Base-by-base conservation (phyloP, 345 rosid genomes). In the Euphorbia tirucalli region DNA sequence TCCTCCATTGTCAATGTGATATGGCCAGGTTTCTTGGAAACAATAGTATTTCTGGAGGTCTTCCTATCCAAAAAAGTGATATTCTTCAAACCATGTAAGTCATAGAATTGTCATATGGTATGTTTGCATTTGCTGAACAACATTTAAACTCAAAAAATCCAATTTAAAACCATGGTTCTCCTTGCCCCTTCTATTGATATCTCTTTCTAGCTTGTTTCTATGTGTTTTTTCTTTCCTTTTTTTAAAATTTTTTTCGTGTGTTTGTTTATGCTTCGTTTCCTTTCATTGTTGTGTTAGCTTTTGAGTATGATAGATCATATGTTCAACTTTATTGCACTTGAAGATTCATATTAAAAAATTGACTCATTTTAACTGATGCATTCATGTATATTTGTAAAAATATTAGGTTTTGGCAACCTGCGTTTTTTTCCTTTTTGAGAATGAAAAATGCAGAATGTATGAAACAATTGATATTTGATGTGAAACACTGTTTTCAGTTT, bases 1-100 rank as follows among this genome's bases (percentile, higher is more conserved):
- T 50, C 22, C 24, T 4, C 22, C 30, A n/a, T 5, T 58, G 24
- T 24, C 30, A 43, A 52, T 69, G 48, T 67, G 48, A 66, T 24
- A 44, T 62, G 66, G 32, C 48, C 76, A 83, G 85, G 74, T 74
- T 77, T 74, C 83, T 83, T 65, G 85, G 83, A 69, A 79, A 83
- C 35, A 82, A 82, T 37, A 79, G 81, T 72, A 71, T 82, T 25
- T 43, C 77, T 43, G 85, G 82, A 49, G 22, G 13, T 13, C 50
- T 82, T 57, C 81, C 85, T 3, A 27, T 52, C 27, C 58, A 61
- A 62, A 77, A 77, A 48, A 79, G 73, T 18, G 39, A 44, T 68
- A 39, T 0, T 41, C 85, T 83, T 74, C 57, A 27, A 43, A 77
- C 31, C 21, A 74, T 82, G 85, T 79, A 74, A 82, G 79, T 70